A percentile compares a stretch with the other conserved stretches of the same genome.
Evolutionary conservation across 2,329 filamentous ascomycete genomes (phyloP).

Genomic region (Chaetomiaceae sp.): DNA sequence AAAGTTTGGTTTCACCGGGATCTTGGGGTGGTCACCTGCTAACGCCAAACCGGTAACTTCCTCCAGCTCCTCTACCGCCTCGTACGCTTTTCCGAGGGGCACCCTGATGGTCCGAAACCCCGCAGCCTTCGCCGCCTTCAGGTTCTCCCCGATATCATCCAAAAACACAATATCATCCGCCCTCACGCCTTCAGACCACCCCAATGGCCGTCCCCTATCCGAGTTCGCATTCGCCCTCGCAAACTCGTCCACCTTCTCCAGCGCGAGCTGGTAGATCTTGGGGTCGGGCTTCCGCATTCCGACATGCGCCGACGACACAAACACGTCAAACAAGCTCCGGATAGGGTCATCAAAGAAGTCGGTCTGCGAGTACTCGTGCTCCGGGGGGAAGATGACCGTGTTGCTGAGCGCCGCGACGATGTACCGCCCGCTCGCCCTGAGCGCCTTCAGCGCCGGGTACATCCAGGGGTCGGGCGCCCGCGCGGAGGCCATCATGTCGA

Average conservation of each 20-base stretch:
- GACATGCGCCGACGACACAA: conserved; percentile 79
- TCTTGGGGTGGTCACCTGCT: conserved; percentile 50
- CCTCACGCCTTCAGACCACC: conserved; percentile 50
- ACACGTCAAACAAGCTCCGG: conserved; percentile 72
- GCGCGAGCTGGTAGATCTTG: conserved; percentile 70
- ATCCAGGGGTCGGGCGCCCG: conserved; percentile 76
- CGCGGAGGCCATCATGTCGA: conserved; percentile 80
- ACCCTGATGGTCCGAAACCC: conserved; percentile 87
- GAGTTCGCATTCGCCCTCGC: conserved; percentile 48
- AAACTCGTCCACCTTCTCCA: conserved; percentile 61
- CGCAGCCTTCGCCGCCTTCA: conserved; percentile 69
- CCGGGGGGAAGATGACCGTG: conserved; percentile 78
- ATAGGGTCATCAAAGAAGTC: conserved; percentile 54
- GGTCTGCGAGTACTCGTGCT: conserved; percentile 60
- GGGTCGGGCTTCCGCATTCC: conserved; percentile 85
- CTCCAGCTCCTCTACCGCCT: conserved; percentile 81
- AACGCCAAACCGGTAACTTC: conserved; percentile 64
- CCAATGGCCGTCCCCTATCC: conserved; percentile 34
- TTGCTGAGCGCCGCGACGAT: conserved; percentile 83
- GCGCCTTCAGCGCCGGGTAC: conserved; percentile 70
- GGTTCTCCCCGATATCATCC: conserved; percentile 91
- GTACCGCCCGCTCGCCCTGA: conserved; percentile 61
- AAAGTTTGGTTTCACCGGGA: conserved; percentile 39
- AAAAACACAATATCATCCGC: conserved; percentile 75
- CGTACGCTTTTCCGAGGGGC: conserved; percentile 66